Evolutionary conservation across 306 rosid species (phyloP).

Genomic region (Comarum palustre): DNA sequence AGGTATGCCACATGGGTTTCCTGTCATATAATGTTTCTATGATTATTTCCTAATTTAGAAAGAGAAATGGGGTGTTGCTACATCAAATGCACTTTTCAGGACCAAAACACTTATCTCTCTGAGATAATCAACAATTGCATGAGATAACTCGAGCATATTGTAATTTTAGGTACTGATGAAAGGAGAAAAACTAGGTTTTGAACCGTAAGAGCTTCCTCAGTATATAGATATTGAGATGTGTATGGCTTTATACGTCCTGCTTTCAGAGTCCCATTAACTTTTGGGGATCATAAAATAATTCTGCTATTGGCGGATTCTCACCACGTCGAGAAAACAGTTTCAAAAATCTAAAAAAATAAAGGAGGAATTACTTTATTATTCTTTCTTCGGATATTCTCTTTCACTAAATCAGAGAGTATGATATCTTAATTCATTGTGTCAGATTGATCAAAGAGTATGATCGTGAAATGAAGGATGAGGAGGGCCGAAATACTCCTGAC

Average conservation of each 20-base stretch:
- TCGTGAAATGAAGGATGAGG: slow-evolving; percentile 90
- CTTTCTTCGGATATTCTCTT: slow-evolving; percentile 16
- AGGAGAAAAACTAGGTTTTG: neutral
- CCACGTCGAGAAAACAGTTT: neutral
- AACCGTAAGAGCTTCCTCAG: neutral
- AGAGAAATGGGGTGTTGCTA: too few species aligned
- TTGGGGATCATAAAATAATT: neutral
- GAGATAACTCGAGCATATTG: neutral
- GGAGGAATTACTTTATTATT: slow-evolving; percentile 2
- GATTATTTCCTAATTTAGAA: neutral
- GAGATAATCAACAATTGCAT: neutral
- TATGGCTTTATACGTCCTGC: neutral
- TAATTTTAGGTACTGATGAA: neutral
- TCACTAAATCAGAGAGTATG: neutral
- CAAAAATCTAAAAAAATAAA: neutral
- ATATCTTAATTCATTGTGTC: slow-evolving; percentile 22
- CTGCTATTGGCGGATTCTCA: neutral
- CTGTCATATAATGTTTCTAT: neutral
- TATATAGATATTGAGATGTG: neutral
- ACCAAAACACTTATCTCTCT: neutral
- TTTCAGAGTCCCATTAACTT: neutral
- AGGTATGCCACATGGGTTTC: slow-evolving; percentile 40
- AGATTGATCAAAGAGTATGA: slow-evolving; percentile 93
- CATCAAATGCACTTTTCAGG: neutral
- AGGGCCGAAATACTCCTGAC: slow-evolving; percentile 73